Evolutionary conservation across 2,329 filamentous ascomycete species (phyloP).

Genomic region (Periglandula ipomoeae): DNA sequence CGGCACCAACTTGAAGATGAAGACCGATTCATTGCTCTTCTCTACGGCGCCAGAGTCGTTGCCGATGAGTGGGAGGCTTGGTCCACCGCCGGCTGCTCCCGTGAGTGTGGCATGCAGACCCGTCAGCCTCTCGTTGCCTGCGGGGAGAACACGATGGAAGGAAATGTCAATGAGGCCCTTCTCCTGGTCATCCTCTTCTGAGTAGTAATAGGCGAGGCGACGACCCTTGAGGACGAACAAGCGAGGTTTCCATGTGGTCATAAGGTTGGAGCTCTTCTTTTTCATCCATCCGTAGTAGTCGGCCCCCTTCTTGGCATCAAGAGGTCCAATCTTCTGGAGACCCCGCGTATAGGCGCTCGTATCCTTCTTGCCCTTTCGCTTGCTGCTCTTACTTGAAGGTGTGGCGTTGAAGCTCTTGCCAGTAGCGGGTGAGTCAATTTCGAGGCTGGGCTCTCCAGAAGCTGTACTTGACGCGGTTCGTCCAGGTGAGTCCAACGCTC

Average conservation of each 20-base stretch:
- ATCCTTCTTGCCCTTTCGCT: slow-evolving; percentile 79
- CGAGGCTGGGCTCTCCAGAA: slow-evolving; percentile 60
- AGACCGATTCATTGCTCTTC: slow-evolving; percentile 60
- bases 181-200: slow-evolving; percentile 83
- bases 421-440: slow-evolving; percentile 64
- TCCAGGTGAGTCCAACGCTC: slow-evolving; percentile 53
- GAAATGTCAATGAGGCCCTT: slow-evolving; percentile 96
- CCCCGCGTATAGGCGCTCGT: slow-evolving; percentile 91
- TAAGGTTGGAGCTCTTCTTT: slow-evolving; percentile 91
- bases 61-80: slow-evolving; percentile 46
- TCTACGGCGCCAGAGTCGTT: slow-evolving; percentile 28
- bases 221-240: slow-evolving; percentile 92
- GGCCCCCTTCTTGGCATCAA: slow-evolving; percentile 74
- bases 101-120: slow-evolving; percentile 88
- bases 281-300: slow-evolving; percentile 99
- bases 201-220: slow-evolving; percentile 91
- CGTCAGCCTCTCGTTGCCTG: slow-evolving; percentile 83
- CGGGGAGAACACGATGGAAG: slow-evolving; percentile 90
- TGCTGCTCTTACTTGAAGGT: slow-evolving; percentile 36
- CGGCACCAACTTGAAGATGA: slow-evolving; percentile 97
- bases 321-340: slow-evolving; percentile 68
- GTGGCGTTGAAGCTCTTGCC: slow-evolving; percentile 47
- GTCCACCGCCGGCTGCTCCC: slow-evolving; percentile 57
- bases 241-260: slow-evolving; percentile 95
- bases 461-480: slow-evolving; percentile 69